Evolutionary conservation across 2,329 filamentous ascomycete species (phyloP).

Genomic region (Aspergillus tanneri): DNA sequence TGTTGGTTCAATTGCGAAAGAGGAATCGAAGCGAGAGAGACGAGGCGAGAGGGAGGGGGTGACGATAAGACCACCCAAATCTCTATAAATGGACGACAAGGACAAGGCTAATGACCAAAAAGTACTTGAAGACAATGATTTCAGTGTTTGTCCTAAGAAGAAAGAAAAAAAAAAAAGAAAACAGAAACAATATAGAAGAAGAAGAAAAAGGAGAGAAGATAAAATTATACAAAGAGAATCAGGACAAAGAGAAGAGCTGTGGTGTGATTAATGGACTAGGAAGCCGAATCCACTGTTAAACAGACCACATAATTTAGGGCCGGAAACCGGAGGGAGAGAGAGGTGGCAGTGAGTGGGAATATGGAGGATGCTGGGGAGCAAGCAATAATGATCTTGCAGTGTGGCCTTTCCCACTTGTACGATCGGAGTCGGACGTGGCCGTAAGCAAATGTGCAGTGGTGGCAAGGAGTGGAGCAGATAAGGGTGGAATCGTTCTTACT

Average conservation of each 20-base stretch:
- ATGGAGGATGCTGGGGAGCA: background rate
- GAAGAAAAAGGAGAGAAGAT: slow-evolving; percentile 8
- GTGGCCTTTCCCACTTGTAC: background rate
- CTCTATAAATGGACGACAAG: background rate
- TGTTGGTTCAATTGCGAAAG: background rate
- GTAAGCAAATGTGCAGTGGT: background rate
- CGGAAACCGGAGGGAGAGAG: slow-evolving; percentile 13
- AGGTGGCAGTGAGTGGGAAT: slow-evolving; percentile 1
- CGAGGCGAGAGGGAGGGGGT: slow-evolving; percentile 3
- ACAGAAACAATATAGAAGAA: slow-evolving; percentile 10
- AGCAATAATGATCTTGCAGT: no score
- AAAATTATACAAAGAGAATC: slow-evolving; percentile 10
- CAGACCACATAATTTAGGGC: slow-evolving; percentile 18
- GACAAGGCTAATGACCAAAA: background rate
- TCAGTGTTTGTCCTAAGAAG: background rate
- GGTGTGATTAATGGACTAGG: slow-evolving; percentile 19
- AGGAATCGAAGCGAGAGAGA: slow-evolving; percentile 3
- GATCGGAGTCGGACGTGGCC: background rate
- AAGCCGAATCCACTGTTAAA: slow-evolving; percentile 16
- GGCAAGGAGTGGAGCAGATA: background rate
- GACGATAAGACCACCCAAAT: background rate
- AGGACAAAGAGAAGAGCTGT: slow-evolving; percentile 16
- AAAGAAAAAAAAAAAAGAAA: background rate
- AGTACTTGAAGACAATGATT: background rate
- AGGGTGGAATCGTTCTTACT: no score